These are phyloP conservation scores for Jacaranda mimosifolia DNA, from an alignment of 257 asterid genomes.

Conservation along the genomic window DNA sequence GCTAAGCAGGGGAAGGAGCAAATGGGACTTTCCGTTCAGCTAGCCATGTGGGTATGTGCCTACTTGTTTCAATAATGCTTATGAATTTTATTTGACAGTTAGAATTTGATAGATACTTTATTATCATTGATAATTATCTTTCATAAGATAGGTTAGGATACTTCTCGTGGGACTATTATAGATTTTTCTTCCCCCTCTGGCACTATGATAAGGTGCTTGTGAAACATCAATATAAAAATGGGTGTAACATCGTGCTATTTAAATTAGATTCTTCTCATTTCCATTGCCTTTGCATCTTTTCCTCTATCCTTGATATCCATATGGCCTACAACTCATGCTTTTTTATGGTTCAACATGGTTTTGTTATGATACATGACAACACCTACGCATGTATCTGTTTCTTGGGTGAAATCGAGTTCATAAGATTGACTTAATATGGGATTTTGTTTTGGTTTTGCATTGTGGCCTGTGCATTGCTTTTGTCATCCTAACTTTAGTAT, in stretches of 20 bases:
- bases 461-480: slow-evolving; percentile 20
- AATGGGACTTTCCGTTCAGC: slow-evolving; percentile 67
- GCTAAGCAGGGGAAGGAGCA: slow-evolving; percentile 62
- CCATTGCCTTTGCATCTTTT: neutral
- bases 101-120: neutral
- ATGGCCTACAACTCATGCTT: too few relatives aligned
- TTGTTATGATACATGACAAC: too few relatives aligned
- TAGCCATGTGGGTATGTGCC: slow-evolving; percentile 97
- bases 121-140: neutral
- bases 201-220: neutral
- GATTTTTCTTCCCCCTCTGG: neutral
- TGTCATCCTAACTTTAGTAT: slow-evolving; percentile 58
- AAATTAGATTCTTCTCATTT: neutral
- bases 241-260: neutral
- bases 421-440: too few relatives aligned
- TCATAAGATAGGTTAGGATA: neutral
- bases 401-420: too few relatives aligned
- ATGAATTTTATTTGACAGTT: neutral
- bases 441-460: too few relatives aligned
- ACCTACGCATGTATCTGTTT: too few relatives aligned
- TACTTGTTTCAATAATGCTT: neutral
- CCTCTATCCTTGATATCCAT: too few relatives aligned
- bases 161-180: neutral
- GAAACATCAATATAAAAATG: neutral
- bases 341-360: neutral